phyloP scores from a whole-genome alignment of 345 rosid species.

The Arabidopsis thaliana region DNA sequence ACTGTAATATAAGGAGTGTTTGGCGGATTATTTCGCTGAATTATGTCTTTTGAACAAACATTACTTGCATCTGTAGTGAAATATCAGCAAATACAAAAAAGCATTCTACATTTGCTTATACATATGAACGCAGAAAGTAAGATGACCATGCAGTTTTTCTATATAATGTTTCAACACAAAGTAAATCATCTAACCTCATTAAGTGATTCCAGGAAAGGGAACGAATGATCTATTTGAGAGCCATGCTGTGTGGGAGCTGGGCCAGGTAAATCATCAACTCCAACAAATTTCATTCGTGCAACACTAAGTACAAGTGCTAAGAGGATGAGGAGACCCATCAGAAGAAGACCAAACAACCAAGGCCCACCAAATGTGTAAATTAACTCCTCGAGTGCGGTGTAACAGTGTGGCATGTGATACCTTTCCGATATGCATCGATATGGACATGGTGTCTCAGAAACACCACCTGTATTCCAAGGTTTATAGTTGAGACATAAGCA shows the following conservation, averaged over 20 bases:
- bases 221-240: conserved; percentile 92
- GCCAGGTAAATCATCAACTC: conserved; percentile 91
- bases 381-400: conserved; percentile 96
- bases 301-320: conserved; percentile 97
- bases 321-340: conserved; percentile 84
- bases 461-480: conserved; percentile 71
- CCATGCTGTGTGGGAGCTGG: conserved; percentile 92
- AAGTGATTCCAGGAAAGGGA: conserved; percentile 95
- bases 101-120: conserved; percentile 13
- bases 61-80: conserved; percentile 28
- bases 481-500: conserved; percentile 19
- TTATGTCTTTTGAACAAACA: conserved; percentile 23
- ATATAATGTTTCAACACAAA: conserved; percentile 16
- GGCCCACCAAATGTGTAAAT: conserved; percentile 99
- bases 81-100: conserved; percentile 16
- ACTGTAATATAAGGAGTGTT: background rate
- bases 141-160: conserved; percentile 21
- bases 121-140: background rate
- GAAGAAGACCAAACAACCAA: conserved; percentile 90
- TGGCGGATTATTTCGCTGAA: conserved; percentile 22
- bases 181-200: conserved; percentile 74
- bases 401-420: conserved; percentile 95
- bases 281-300: conserved; percentile 97
- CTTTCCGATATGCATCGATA: conserved; percentile 88
- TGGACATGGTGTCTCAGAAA: conserved; percentile 89